Evolutionary conservation across 192 early-diverging fungal genomes (phyloP).

Genomic region (Linnemannia schmuckeri): DNA sequence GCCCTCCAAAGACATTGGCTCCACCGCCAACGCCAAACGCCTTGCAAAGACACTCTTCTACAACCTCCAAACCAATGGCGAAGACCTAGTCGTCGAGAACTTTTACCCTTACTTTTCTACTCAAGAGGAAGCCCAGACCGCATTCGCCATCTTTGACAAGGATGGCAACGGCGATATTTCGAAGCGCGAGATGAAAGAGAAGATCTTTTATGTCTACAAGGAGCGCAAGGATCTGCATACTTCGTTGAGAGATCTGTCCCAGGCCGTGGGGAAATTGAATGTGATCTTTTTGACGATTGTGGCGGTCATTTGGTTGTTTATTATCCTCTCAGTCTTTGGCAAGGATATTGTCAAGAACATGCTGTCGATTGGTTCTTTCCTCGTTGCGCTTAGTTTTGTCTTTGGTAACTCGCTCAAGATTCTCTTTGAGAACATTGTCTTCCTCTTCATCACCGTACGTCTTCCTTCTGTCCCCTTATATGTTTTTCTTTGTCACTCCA

Average conservation of each 20-base stretch:
- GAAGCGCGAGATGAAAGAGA: conserved; percentile 83
- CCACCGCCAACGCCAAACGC: conserved; percentile 51
- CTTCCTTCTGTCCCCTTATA: background rate
- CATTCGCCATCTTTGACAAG: conserved; percentile 89
- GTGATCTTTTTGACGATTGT: conserved; percentile 72
- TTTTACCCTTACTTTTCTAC: conserved; percentile 82
- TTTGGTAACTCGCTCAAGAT: conserved; percentile 87
- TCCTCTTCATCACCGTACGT: conserved; percentile 77
- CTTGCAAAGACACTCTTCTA: conserved; percentile 52
- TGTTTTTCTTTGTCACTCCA: background rate
- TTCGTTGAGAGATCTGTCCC: conserved; percentile 83
- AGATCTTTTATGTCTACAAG: conserved; percentile 82
- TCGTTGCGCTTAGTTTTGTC: conserved; percentile 86
- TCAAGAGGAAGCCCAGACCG: conserved; percentile 77
- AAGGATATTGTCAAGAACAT: conserved; percentile 55
- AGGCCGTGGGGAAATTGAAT: conserved; percentile 86
- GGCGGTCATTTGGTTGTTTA: conserved; percentile 54
- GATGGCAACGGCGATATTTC: conserved; percentile 91
- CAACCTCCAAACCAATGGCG: conserved; percentile 50
- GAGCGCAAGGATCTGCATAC: conserved; percentile 81
- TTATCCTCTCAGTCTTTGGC: conserved; percentile 51
- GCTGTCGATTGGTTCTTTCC: conserved; percentile 55
- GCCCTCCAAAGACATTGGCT: conserved; percentile 46
- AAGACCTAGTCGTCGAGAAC: conserved; percentile 76
- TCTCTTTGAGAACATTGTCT: conserved; percentile 88